Percentiles rank a stretch among this genome's conserved stretches.
phyloP scores from a whole-genome alignment of 805 yeast species.

The Yarrowia sp. region DNA sequence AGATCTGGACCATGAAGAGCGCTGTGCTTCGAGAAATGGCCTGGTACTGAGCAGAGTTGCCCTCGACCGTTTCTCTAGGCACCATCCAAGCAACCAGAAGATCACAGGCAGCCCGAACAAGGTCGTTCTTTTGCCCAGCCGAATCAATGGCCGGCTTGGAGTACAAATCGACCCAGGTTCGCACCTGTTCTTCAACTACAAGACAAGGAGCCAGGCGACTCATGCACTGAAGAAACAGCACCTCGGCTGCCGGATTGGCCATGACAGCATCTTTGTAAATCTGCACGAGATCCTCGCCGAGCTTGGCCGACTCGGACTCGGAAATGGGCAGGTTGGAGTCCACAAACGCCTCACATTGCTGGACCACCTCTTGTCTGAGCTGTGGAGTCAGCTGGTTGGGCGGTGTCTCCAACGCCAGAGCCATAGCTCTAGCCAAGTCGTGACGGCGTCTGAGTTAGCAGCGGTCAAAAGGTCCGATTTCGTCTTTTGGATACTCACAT shows the following conservation, averaged over 20 bases:
- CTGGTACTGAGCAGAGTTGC: conserved; percentile 40
- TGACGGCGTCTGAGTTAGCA: conserved; percentile 22
- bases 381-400: conserved; percentile 26
- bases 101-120: conserved; percentile 50
- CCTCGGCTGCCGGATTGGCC: conserved; percentile 42
- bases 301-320: conserved; percentile 44
- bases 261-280: conserved; percentile 44
- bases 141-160: conserved; percentile 63
- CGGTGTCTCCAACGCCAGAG: conserved; percentile 35
- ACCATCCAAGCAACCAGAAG: conserved; percentile 48
- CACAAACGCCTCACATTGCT: conserved; percentile 23
- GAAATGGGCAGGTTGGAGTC: conserved; percentile 29
- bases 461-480: too few species aligned
- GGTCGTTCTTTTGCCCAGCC: conserved; percentile 58
- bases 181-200: conserved; percentile 47
- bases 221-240: conserved; percentile 48
- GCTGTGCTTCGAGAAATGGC: conserved; percentile 43
- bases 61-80: conserved; percentile 42
- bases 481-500: conserved; percentile 7
- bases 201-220: conserved; percentile 48
- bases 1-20: conserved; percentile 45
- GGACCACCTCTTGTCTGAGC: conserved; percentile 4
- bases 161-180: conserved; percentile 60
- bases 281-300: conserved; percentile 50
- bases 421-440: conserved; percentile 32